These are phyloP conservation scores for Arabidopsis hybrid DNA, from an alignment of 441 rosid genomes.

Conservation along the genomic window DNA sequence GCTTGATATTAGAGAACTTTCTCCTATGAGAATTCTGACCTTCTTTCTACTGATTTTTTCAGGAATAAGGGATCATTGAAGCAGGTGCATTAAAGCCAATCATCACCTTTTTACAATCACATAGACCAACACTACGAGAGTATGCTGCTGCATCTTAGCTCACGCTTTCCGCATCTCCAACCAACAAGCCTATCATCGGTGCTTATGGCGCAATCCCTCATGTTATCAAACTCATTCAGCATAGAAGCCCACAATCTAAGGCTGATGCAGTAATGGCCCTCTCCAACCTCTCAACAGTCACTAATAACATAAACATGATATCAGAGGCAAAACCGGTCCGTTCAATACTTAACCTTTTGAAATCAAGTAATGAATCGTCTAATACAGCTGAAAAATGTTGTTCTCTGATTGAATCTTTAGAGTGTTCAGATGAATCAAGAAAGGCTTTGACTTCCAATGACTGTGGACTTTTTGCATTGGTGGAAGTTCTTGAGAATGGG, in stretches of 20 bases:
- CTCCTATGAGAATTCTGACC: slow-evolving; percentile 16
- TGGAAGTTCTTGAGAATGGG: slow-evolving; percentile 88
- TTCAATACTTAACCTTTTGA: slow-evolving; percentile 60
- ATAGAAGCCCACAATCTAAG: slow-evolving; percentile 79
- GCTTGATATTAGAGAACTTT: neutral
- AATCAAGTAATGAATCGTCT: slow-evolving; percentile 67
- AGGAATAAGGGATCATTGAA: slow-evolving; percentile 86
- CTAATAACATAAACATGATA: slow-evolving; percentile 55
- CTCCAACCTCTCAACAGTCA: slow-evolving; percentile 77
- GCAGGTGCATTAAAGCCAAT: slow-evolving; percentile 87
- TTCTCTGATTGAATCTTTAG: slow-evolving; percentile 73
- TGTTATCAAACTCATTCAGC: slow-evolving; percentile 60
- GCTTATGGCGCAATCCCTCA: slow-evolving; percentile 74
- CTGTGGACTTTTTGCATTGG: slow-evolving; percentile 79
- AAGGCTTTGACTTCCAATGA: slow-evolving; percentile 62
- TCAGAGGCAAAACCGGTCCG: slow-evolving; percentile 63
- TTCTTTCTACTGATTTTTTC: slow-evolving; percentile 37
- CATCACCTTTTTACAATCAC: slow-evolving; percentile 65
- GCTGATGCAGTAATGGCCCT: slow-evolving; percentile 55
- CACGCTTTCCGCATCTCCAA: slow-evolving; percentile 78
- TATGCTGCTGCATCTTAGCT: slow-evolving; percentile 80
- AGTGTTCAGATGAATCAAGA: slow-evolving; percentile 65
- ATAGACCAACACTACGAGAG: slow-evolving; percentile 64
- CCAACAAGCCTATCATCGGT: slow-evolving; percentile 77
- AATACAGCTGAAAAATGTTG: slow-evolving; percentile 84